Evolutionary conservation across 345 rosid genomes (phyloP).

Genomic region (Diplotaxis tenuifolia): DNA sequence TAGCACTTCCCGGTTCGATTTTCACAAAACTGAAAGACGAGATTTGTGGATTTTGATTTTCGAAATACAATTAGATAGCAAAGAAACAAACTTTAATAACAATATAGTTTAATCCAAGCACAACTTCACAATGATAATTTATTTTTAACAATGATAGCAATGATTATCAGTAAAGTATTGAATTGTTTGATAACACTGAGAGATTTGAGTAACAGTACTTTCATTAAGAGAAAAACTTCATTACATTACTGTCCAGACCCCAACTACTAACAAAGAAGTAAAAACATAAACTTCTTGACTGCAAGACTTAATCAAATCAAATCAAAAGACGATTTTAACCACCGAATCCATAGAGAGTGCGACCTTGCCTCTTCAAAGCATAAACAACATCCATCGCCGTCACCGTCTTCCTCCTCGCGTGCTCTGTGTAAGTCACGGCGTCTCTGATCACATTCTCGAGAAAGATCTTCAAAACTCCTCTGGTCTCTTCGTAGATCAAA

Average conservation of each 20-base stretch:
- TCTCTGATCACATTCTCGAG: conserved; percentile 46
- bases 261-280: background rate
- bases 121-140: background rate
- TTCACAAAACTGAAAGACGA: background rate
- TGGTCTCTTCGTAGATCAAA: conserved; percentile 41
- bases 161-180: no score
- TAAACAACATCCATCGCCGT: conserved; percentile 51
- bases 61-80: background rate
- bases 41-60: background rate
- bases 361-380: conserved; percentile 43
- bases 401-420: conserved; percentile 44
- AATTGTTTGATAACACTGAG: no score
- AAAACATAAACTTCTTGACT: conserved; percentile 7
- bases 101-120: background rate
- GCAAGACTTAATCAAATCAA: conserved; percentile 8
- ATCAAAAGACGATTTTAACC: background rate
- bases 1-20: background rate
- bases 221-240: background rate
- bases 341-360: conserved; percentile 44
- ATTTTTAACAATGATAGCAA: no score
- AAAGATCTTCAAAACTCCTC: conserved; percentile 44
- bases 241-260: background rate
- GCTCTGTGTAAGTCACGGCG: conserved; percentile 45
- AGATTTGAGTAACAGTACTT: background rate
- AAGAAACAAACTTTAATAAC: background rate